Evolutionary conservation across 495 filamentous ascomycete genomes (phyloP), one percentile per base, ranked within the genome.

Genomic region (Stereocaulon alpinum): DNA sequence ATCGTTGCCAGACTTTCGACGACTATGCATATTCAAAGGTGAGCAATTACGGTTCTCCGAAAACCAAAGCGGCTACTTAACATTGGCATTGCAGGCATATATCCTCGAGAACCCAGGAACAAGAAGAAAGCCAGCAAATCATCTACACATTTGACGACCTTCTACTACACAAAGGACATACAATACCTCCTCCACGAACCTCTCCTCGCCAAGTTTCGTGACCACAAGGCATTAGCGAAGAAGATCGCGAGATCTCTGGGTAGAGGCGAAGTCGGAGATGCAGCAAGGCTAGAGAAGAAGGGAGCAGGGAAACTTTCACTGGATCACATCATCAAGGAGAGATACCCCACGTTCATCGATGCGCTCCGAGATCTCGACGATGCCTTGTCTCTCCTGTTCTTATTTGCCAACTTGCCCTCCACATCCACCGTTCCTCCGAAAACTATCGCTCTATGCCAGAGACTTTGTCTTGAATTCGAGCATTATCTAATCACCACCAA

Each of bases 131-230:
- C 85, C 45, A 88, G 88, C 66, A 96, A 95, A 73, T 87, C 87
- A 55, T 82, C 88, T 47, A 96, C 88, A 2, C 82, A 86, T 42
- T 87, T 85, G 47, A 97, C 93, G 17, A 97, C 94, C 59, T 98
- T 96, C 76, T 98, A 98, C 81, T 98, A 98, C 77, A 88, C 91
- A 66, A 95, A 93, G 77, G 93, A 98, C 69, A 95, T 98, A 67
- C 91, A 96, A 73, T 98, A 95, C 65, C 84, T 98, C 29, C 85
- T 96, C 53, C 93, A 98, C 71, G 93, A 98, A 72, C 93, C 94
- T 15, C 79, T 98, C n/a, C 80, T 98, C 14, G 77, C 82, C 64
- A 96, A 95, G 70, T 97, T 97, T 77, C 86, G 93, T 66, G 93
- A 98, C 44, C 93, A 97, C 73, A 97, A 97, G 76, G 77, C 86